Base-by-base conservation (phyloP, 306 rosid species). In the Cicer judaicum region DNA sequence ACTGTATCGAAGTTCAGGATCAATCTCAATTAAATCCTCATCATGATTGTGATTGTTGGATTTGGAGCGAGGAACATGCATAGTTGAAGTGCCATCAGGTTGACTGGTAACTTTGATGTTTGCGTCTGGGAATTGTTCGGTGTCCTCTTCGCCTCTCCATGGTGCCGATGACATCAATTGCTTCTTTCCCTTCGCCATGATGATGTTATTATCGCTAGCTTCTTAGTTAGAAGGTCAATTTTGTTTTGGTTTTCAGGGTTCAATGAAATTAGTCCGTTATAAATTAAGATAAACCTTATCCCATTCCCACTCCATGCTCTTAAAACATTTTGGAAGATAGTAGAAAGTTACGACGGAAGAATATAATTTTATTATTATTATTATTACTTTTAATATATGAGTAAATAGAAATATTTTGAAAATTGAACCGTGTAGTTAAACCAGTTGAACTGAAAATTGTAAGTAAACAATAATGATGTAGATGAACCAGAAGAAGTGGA, bases 1-100 rank as follows among this genome's bases (percentile, higher is more conserved):
- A 79, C 97, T 94, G 83, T 94, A 94, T 78, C 97, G 96, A 24
- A 94, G 88, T 84, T 94, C 91, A 4, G 97, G 97, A 67, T 94
- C 99, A 59, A 94, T 90, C 84, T 87, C 91, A 63, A 90, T 82
- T 42, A 87, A 78, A 48, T 88, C 96, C 9, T 79, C 80, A 68
- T 86, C 69, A 1, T 78, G 76, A 14, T 77, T 75, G 39, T 36
- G 48, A 8, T 62, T 42, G n/a, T 41, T 41, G 46, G 82, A 68
- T 40, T 82, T 86, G 78, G 89, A 71, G 82, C 88, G 69, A 75
- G 98, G 99, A 34, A 87, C 91, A 76, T 92, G 97, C 99, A 92
- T 92, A 54, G 85, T 84, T 0, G 99, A 66, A 10, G 86, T 85
- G 8, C 72, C 64, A 11, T 91, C 97, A 2, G 90, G 87, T 60